Base-by-base conservation (phyloP, 2,329 filamentous ascomycete species). In the Cercospora janseana region DNA sequence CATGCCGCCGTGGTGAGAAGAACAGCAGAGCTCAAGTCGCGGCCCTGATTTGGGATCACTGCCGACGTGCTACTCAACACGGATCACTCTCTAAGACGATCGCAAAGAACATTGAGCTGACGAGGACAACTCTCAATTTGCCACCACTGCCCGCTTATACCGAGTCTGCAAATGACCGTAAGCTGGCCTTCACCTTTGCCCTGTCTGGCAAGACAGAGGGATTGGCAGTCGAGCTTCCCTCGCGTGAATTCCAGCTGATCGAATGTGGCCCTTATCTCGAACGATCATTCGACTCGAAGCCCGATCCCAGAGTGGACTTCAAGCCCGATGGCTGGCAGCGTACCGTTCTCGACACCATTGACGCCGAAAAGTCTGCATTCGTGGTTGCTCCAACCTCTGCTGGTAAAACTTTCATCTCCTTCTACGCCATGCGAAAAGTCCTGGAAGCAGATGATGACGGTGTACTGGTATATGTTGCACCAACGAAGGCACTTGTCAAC, bases 371-470 rank as follows among this genome's bases (percentile, higher is more conserved):
- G 56, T 88, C 85, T 58, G 71, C 88, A 0, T 83, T 91, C 51
- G 85, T 89, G 0, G 82, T 91, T 6, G 87, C 87, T 0, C 87
- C 87, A 0, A 92, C 87, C 0, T 87, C 83, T 18, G 83, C 87
- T 0, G 87, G 87, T 56, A 92, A 91, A 67, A 92, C 87, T 0
- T 92, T 91, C 66, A 91, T 91, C 51, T 86, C 81, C 1, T 92
- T 91, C 66, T 90, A 92, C 60, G 87, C 87, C 1, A 92, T 91
- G 84, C 85, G 86, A 61, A 83, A 87, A 62, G 73, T 90, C 1
- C 72, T 92, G 7, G 76, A 85, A 62, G 76, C 77, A 3, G 81
- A 80, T 54, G 79, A 91, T 52, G 80, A 88, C 41, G 82, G 80
- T 2, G 77, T 91, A 2, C 69, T 92, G 5, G 83, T 91, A 0